Percentiles rank a stretch among this genome's conserved stretches.
phyloP scores from a whole-genome alignment of 2,329 filamentous ascomycete species.

The Tolypocladium album region DNA sequence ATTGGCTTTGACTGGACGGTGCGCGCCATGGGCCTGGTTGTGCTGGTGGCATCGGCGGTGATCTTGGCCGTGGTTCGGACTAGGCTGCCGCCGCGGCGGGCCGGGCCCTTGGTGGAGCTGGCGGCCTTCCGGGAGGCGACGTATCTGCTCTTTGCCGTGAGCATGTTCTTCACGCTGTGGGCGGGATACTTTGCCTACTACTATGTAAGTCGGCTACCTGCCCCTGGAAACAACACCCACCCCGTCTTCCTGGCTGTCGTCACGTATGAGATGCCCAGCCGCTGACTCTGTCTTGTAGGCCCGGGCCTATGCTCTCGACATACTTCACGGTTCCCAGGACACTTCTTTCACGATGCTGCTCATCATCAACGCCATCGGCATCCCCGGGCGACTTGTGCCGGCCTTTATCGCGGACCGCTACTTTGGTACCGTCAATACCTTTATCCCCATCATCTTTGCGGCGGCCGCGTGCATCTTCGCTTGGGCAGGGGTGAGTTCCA shows the following conservation, averaged over 20 bases:
- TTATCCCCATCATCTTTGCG: conserved; percentile 38
- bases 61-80: conserved; percentile 32
- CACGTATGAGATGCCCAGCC: too few species aligned
- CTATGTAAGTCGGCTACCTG: conserved; percentile 17
- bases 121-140: conserved; percentile 37
- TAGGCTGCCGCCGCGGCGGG: conserved; percentile 34
- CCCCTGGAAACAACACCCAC: too few species aligned
- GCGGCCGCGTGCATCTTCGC: conserved; percentile 33
- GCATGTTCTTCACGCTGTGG: conserved; percentile 32
- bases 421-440: conserved; percentile 43
- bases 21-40: conserved; percentile 50
- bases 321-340: conserved; percentile 33
- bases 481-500: conserved; percentile 40
- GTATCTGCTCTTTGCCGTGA: conserved; percentile 25
- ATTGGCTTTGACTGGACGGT: conserved; percentile 57
- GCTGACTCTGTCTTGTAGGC: conserved; percentile 15
- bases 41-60: conserved; percentile 31
- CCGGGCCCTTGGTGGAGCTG: conserved; percentile 39
- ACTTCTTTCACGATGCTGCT: conserved; percentile 48
- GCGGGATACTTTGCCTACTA: conserved; percentile 41
- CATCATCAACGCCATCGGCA: conserved; percentile 46
- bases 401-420: conserved; percentile 43
- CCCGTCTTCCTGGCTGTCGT: not conserved
- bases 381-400: conserved; percentile 43
- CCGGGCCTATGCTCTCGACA: conserved; percentile 26